Percentiles rank a stretch among this genome's conserved stretches.
Conservation (phyloP, 176 grass and related monocot species). For the Zea luxurians region DNA sequence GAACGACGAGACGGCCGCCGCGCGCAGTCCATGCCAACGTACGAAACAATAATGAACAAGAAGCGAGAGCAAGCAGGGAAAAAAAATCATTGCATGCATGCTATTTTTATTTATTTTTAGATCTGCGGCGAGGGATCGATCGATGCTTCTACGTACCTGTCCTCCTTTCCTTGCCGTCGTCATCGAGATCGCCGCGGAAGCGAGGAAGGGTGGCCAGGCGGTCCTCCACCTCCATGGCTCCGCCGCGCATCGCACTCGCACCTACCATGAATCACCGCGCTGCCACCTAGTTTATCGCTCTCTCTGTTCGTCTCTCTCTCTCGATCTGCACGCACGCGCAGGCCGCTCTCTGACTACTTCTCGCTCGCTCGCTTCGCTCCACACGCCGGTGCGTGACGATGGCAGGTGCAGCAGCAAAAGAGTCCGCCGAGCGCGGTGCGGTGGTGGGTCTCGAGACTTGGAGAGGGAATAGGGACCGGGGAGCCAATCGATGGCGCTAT, state of each 20-base stretch:
- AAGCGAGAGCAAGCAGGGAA: neutral
- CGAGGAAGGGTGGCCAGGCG: constrained; percentile 28
- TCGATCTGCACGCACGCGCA: too few species aligned
- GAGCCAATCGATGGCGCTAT: constrained; percentile 4
- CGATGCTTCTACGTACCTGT: constrained; percentile 31
- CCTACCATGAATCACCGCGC: constrained; percentile 9
- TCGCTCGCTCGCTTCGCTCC: neutral
- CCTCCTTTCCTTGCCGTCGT: constrained; percentile 60
- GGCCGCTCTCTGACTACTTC: neutral
- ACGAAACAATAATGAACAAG: neutral
- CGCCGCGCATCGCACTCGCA: neutral
- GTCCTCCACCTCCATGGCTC: constrained; percentile 32
- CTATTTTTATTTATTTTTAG: too few species aligned
- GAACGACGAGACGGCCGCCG: too few species aligned
- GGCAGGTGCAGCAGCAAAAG: neutral
- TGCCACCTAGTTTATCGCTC: too few species aligned
- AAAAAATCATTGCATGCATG: neutral
- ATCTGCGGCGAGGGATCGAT: neutral
- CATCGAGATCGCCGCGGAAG: constrained; percentile 44
- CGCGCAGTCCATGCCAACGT: too few species aligned
- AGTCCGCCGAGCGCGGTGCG: constrained; percentile 8
- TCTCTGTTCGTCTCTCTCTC: too few species aligned
- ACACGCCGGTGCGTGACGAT: neutral
- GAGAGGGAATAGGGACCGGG: neutral
- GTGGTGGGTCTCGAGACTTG: neutral